These are phyloP conservation scores for Corymbia calophylla DNA, from an alignment of 441 rosid genomes.

Conservation along the genomic window DNA sequence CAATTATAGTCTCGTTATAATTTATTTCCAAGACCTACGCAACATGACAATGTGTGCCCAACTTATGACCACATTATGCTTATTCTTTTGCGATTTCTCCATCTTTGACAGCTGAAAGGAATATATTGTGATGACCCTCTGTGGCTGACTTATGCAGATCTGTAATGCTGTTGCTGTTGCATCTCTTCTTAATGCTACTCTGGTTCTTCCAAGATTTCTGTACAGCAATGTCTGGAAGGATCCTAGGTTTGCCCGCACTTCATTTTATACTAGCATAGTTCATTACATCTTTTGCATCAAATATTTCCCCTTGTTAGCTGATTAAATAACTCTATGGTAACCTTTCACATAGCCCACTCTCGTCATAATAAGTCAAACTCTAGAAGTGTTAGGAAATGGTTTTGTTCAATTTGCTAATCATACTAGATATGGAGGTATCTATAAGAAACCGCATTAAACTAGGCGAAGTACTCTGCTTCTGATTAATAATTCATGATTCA, in stretches of 20 bases:
- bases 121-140: neutral
- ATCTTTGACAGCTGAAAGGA: neutral
- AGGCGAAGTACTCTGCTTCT: neutral
- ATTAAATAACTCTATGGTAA: neutral
- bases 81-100: neutral
- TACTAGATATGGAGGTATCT: neutral
- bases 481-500: neutral
- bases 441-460: neutral
- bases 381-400: neutral
- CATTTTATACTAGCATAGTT: slow-evolving; percentile 1
- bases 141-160: slow-evolving; percentile 35
- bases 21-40: neutral
- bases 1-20: neutral
- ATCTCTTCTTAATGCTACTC: slow-evolving; percentile 63
- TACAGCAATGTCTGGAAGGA: slow-evolving; percentile 98
- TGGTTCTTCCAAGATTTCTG: slow-evolving; percentile 74
- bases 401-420: neutral
- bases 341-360: neutral
- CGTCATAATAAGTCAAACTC: neutral
- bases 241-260: slow-evolving; percentile 47
- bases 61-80: neutral
- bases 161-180: slow-evolving; percentile 92
- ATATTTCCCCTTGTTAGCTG: neutral
- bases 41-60: neutral
- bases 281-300: neutral